These are phyloP conservation scores for Nephelium lappaceum DNA, from an alignment of 345 rosid genomes.

Conservation along the genomic window DNA sequence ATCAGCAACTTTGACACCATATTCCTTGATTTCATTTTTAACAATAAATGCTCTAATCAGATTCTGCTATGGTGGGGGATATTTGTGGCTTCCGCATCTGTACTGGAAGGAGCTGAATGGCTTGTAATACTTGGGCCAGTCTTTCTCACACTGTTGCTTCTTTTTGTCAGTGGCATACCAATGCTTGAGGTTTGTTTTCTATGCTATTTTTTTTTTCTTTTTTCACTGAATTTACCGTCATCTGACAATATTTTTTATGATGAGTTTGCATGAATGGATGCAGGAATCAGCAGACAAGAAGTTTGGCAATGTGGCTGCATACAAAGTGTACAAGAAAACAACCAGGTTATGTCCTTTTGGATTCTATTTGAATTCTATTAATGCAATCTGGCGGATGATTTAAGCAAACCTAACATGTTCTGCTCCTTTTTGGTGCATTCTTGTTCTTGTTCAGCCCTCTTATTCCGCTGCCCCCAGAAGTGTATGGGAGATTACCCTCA, in stretches of 20 bases:
- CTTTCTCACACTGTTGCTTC: slow-evolving; percentile 82
- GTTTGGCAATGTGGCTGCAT: slow-evolving; percentile 61
- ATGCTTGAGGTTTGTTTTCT: slow-evolving; percentile 76
- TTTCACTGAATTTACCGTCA: not conserved
- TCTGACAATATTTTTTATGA: not conserved
- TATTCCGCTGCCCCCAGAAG: slow-evolving; percentile 62
- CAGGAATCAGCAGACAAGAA: slow-evolving; percentile 91
- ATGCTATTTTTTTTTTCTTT: not conserved
- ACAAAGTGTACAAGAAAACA: slow-evolving; percentile 67
- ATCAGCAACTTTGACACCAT: not conserved
- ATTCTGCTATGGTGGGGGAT: slow-evolving; percentile 94
- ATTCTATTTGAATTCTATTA: not conserved
- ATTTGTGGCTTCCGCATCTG: slow-evolving; percentile 72
- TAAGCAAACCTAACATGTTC: slow-evolving; percentile 10
- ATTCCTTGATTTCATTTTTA: not conserved
- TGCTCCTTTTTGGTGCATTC: slow-evolving; percentile 2
- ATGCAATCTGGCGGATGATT: slow-evolving; percentile 1
- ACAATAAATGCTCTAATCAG: slow-evolving; percentile 36
- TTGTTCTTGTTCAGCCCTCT: slow-evolving; percentile 68
- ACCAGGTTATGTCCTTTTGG: slow-evolving; percentile 54
- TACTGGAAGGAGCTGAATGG: slow-evolving; percentile 79
- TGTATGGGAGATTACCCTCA: slow-evolving; percentile 65
- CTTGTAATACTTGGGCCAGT: slow-evolving; percentile 82
- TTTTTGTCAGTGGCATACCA: slow-evolving; percentile 88
- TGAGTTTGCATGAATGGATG: slow-evolving; percentile 10